Evolutionary conservation across 179 eudicot species (phyloP), one percentile per base, ranked within the genome.

Genomic region (Drosera spatulata): DNA sequence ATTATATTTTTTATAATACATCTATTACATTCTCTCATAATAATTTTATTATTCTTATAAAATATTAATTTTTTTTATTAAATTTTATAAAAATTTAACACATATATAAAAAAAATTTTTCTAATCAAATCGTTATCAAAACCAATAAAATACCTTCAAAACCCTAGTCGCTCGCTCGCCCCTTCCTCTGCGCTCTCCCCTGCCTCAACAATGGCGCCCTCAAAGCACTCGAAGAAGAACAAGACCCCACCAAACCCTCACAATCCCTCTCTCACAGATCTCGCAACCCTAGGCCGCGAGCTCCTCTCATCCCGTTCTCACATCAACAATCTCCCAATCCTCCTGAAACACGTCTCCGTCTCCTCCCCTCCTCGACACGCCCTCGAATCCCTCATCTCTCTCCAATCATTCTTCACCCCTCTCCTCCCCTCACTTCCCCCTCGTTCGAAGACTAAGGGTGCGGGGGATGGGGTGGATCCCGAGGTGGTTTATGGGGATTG

Each of bases 361-460:
- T 49, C 84, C 13, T 77, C 84, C 10, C 79, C 79, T 2, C 88
- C 97, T 22, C 72, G 58, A 14, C 70, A 73, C 71, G 69, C 74
- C 15, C 84, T 88, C 50, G 96, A 91, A 61, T 81, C 88, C 39
- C 77, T 91, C 53, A 76, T 91, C 68, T 82, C 96, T 49, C 82
- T 91, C 2, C 95, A 88, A 42, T 77, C 97, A 2, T 91, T 91
- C 82, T 80, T 91, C 83, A 74, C 80, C 40, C 76, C 91, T 44
- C 50, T 80, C 41, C 69, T 86, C 7, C 69, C 81, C 2, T 41
- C 49, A 10, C 83, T 87, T 50, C 91, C 96, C 58, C 61, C 93
- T 2, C 58, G 82, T 11, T 47, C 79, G 22, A 55, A 39, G 7
- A 10, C 5, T 55, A 22, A 13, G n/a, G n/a, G n/a, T n/a, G n/a